Evolutionary conservation across 768 basidiomycete species (phyloP).

Genomic region (Amanita thiersii): DNA sequence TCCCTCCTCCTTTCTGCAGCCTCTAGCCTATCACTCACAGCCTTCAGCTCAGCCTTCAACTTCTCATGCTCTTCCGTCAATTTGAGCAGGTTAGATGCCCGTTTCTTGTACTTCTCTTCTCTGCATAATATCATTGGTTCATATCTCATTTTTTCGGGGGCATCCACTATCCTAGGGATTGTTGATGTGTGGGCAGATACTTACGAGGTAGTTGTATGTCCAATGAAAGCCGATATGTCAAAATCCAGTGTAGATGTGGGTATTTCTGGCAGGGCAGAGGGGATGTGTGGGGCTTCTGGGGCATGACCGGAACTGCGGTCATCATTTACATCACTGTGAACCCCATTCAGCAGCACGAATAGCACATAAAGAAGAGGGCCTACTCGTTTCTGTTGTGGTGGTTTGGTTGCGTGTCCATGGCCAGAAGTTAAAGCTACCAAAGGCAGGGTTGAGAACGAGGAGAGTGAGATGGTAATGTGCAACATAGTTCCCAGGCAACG

Average conservation of each 20-base stretch:
- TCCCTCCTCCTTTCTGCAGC: slow-evolving; percentile 60
- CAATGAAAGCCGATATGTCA: slow-evolving; percentile 38
- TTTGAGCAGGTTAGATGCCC: slow-evolving; percentile 70
- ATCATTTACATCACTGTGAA: no score
- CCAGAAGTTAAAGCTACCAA: no score
- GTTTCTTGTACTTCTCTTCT: slow-evolving; percentile 51
- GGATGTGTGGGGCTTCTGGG: slow-evolving; percentile 14
- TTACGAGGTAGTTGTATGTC: slow-evolving; percentile 35
- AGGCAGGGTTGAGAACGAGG: no score
- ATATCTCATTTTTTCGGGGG: slow-evolving; percentile 10
- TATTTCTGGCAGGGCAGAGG: slow-evolving; percentile 34
- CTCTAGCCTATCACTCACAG: slow-evolving; percentile 68
- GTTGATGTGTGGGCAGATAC: slow-evolving; percentile 18
- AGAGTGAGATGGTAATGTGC: no score
- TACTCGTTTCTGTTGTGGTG: no score
- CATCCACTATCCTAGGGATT: slow-evolving; percentile 7
- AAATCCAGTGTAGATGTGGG: slow-evolving; percentile 36
- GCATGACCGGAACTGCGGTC: slow-evolving; percentile 11
- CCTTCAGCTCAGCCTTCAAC: slow-evolving; percentile 65
- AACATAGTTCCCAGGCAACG: no score
- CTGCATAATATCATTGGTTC: slow-evolving; percentile 22
- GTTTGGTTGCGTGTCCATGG: no score
- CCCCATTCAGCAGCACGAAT: no score
- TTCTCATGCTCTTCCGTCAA: slow-evolving; percentile 75
- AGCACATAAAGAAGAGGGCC: neutral